These are phyloP conservation scores for Paramecium octaurelia DNA, from an alignment of 73 alveolate species.

Conservation along the genomic window DNA sequence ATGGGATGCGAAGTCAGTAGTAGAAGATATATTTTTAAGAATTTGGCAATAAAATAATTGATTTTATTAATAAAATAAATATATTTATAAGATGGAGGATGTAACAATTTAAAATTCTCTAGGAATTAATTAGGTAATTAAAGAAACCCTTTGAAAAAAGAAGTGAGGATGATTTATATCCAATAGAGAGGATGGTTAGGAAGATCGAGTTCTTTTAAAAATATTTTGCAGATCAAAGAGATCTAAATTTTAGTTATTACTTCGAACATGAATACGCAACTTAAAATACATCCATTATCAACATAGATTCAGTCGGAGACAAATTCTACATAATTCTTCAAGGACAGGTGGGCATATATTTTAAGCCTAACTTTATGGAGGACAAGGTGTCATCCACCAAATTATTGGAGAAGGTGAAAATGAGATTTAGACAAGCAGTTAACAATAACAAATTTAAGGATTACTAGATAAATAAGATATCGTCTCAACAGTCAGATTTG, in stretches of 20 bases:
- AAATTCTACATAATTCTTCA: conserved; percentile 44
- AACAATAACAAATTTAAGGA: conserved; percentile 31
- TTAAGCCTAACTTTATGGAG: not conserved
- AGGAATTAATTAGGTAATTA: not conserved
- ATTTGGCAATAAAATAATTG: too few species aligned
- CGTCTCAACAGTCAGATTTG: not conserved
- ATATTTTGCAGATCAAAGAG: not conserved
- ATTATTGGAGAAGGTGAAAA: not conserved
- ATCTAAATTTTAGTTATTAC: not conserved
- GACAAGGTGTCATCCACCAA: not conserved
- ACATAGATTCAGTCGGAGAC: conserved; percentile 56
- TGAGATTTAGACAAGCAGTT: not conserved
- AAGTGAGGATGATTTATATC: not conserved
- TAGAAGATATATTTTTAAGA: too few species aligned
- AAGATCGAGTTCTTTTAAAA: not conserved
- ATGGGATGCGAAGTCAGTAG: too few species aligned
- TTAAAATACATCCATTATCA: not conserved
- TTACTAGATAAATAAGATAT: not conserved
- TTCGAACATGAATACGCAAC: conserved; percentile 48
- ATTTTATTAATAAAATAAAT: not conserved
- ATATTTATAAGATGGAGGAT: not conserved
- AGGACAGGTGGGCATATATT: conserved; percentile 53
- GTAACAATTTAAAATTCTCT: not conserved
- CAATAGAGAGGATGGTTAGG: not conserved
- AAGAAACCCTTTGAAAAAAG: conserved; percentile 4